Evolutionary conservation across 1,139 yeast genomes (phyloP).

Genomic region (Suhomyces coccinellae): DNA sequence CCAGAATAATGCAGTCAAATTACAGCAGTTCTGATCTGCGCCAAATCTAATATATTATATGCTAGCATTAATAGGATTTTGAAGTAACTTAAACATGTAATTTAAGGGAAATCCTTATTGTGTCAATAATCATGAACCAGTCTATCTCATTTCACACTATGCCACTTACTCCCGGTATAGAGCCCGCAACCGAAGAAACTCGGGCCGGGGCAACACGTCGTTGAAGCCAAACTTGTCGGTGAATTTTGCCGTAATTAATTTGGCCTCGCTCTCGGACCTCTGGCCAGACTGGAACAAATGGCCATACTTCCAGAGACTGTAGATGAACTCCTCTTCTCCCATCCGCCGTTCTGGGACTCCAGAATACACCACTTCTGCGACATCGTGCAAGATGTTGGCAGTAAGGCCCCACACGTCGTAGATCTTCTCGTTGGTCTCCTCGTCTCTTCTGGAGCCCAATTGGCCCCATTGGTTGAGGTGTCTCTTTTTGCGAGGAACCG

Average conservation of each 20-base stretch:
- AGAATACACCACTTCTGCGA: conserved; percentile 59
- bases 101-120: too few relatives aligned
- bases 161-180: conserved; percentile 30
- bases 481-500: background rate
- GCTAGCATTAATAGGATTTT: too few relatives aligned
- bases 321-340: conserved; percentile 70
- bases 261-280: conserved; percentile 38
- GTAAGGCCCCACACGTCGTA: conserved; percentile 91
- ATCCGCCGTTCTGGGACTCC: conserved; percentile 26
- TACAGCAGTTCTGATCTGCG: too few relatives aligned
- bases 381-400: conserved; percentile 79
- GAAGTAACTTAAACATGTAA: too few relatives aligned
- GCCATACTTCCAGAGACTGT: conserved; percentile 54
- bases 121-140: too few relatives aligned
- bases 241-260: conserved; percentile 35
- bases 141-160: too few relatives aligned
- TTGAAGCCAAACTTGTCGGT: conserved; percentile 44
- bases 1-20: too few relatives aligned
- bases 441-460: conserved; percentile 41
- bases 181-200: conserved; percentile 40
- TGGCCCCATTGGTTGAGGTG: conserved; percentile 37
- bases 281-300: conserved; percentile 39
- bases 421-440: conserved; percentile 41
- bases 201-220: conserved; percentile 51
- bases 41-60: too few relatives aligned